Conservation (phyloP, 169 alveolate species). For the Plasmodium vinckei region DNA sequence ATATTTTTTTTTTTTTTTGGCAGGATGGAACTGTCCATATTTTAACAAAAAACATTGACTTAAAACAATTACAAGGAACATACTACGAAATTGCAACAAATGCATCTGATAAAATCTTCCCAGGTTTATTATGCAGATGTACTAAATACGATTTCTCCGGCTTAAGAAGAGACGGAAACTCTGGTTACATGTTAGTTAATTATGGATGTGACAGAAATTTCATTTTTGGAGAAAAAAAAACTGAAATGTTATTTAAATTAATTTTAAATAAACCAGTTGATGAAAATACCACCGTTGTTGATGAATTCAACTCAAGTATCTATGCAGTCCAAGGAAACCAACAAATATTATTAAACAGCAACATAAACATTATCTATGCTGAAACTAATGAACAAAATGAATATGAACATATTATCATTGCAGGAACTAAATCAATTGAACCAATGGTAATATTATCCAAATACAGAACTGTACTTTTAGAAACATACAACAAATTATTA, state of each 20-base stretch:
- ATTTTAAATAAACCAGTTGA: constrained; percentile 50
- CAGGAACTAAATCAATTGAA: constrained; percentile 41
- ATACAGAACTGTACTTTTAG: constrained; percentile 44
- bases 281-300: constrained; percentile 47
- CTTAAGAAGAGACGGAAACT: constrained; percentile 50
- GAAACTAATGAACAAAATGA: constrained; percentile 56
- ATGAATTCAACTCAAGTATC: constrained; percentile 45
- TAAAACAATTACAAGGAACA: constrained; percentile 49
- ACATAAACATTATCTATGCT: constrained; percentile 47
- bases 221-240: constrained; percentile 44
- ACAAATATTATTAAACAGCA: constrained; percentile 39
- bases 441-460: constrained; percentile 67
- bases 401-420: constrained; percentile 55
- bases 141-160: constrained; percentile 69
- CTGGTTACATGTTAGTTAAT: constrained; percentile 15
- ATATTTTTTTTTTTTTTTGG: constrained; percentile 13
- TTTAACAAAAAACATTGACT: constrained; percentile 45
- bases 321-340: constrained; percentile 57
- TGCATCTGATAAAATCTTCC: constrained; percentile 67
- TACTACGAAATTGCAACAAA: constrained; percentile 68
- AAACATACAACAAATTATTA: constrained; percentile 44
- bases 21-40: constrained; percentile 55
- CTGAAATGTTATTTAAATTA: constrained; percentile 52
- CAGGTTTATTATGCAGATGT: constrained; percentile 73
- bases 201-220: constrained; percentile 52